Conservation (phyloP, 306 rosid genomes). For the Prunus mongolica region DNA sequence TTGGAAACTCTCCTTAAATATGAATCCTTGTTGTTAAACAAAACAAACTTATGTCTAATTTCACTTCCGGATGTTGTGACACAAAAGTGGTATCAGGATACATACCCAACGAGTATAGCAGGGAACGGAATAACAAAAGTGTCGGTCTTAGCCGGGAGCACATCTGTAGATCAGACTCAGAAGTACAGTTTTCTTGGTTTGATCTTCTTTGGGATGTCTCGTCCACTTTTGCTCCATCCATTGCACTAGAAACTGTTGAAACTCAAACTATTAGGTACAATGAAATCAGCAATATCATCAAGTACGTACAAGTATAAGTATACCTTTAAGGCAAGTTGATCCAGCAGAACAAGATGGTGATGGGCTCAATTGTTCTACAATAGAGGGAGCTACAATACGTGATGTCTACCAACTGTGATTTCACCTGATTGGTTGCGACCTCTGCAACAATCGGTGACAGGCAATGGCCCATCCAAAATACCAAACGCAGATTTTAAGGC, state of each 20-base stretch:
- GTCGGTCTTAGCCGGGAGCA: slow-evolving; percentile 76
- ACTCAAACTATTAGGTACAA: slow-evolving; percentile 24
- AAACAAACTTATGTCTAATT: background rate
- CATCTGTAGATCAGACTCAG: slow-evolving; percentile 68
- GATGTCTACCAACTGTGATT: slow-evolving; percentile 64
- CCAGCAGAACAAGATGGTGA: slow-evolving; percentile 82
- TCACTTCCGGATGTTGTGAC: background rate
- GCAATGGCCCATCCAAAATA: slow-evolving; percentile 82
- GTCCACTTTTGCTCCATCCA: slow-evolving; percentile 72
- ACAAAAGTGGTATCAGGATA: slow-evolving; percentile 1
- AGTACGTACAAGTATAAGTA: slow-evolving; percentile 2
- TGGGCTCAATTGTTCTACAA: slow-evolving; percentile 85
- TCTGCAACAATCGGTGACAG: slow-evolving; percentile 91
- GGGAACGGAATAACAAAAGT: slow-evolving; percentile 78
- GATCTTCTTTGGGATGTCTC: slow-evolving; percentile 78
- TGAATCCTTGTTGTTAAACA: background rate
- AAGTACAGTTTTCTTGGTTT: slow-evolving; percentile 62
- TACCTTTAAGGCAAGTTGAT: slow-evolving; percentile 80
- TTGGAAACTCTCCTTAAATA: background rate
- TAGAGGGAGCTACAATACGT: slow-evolving; percentile 23
- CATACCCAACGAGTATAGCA: slow-evolving; percentile 88
- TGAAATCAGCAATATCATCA: slow-evolving; percentile 9
- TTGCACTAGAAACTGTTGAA: slow-evolving; percentile 40
- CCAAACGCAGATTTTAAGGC: slow-evolving; percentile 80
- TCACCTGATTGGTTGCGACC: slow-evolving; percentile 78